Evolutionary conservation across 2,329 filamentous ascomycete genomes (phyloP), one percentile per base, ranked within the genome.

Genomic region (Fusarium hostae): DNA sequence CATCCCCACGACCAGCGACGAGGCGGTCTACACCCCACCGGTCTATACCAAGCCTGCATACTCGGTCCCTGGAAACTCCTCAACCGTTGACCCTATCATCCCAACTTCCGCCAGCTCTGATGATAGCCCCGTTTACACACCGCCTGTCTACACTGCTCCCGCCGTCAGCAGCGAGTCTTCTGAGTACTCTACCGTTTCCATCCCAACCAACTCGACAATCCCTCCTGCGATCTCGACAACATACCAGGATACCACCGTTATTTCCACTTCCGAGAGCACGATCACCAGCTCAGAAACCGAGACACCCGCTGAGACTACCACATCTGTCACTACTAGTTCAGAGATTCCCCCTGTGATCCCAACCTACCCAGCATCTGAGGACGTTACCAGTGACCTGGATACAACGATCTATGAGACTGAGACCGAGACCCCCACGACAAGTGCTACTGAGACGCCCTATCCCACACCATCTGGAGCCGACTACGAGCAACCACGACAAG

Each of bases 11-110:
- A 66, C 63, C 16, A 51, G 40, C 16, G 20, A 50, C 15, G 20
- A 34, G 26, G 35, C 51, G 16, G 9, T 59, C 39, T 70, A 70
- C 39, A 66, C 65, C 6, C 65, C 57, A 34, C 69, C 69, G 11
- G 65, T 66, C 43, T 72, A 72, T 35, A 63, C 52, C 26, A 61
- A 59, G 47, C 64, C 64, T 8, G 39, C 39, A 22, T 57, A 69
- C 44, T 59, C 64, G 5, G n/a, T 32, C 16, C 44, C 69, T 43
- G 43, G 55, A 22, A 69, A 71, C 59, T 68, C 68, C n/a, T 62
- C 60, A 18, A 52, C 24, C 10, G 50, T 48, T 30, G 44, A 51
- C 12, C 68, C 68, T 22, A 28, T 66, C 20, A 60, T 60, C 34
- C 37, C 59, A 22, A 59, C 65, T n/a, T 48, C 52, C 61, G 54